Base-by-base conservation (phyloP, 495 filamentous ascomycete genomes). In the Podospora bellae-mahoneyi region DNA sequence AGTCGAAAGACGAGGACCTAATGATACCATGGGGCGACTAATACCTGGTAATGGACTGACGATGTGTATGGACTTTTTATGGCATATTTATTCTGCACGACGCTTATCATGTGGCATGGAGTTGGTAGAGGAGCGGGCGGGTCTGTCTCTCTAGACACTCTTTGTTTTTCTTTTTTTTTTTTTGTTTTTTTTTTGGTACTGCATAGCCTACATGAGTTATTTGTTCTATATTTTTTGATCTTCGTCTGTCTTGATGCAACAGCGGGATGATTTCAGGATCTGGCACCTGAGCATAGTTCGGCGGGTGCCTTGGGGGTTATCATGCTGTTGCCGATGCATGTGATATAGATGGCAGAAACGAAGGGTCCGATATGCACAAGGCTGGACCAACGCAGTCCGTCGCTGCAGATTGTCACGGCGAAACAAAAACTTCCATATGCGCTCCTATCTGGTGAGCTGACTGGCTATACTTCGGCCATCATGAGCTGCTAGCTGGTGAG, bases 51-150 rank as follows among this genome's bases (percentile, higher is more conserved):
- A 61, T 27, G 59, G 59, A 26, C n/a, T 26, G n/a, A 58, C 55
- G 55, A 58, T 61, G 59, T 27, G 59, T 32, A 61, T 16, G 20
- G 23, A 28, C 26, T 60, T 28, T 30, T 62, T 18, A n/a, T 62
- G 30, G 23, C 30, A 62, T 62, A 15, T 32, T 27, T 62, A 62
- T 5, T 62, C 30, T 62, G 27, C 27, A 18, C 26, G 65, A 64
- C 30, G 20, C 53, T 32, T 32, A 28, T 15, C 26, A 53, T 27
- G 53, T 57, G 59, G 66, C 66, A 68, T 64, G 66, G 66, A 60
- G 62, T 68, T 68, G 66, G 65, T 18, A 68, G 62, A 63, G 56
- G 66, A 34, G 60, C 28, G 27, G 56, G 30, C 64, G 55, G 57
- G 30, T 13, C 13, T 61, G 16, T 61, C 28, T 61, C 27, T 28